phyloP scores from a whole-genome alignment of 2,329 filamentous ascomycete genomes.

The Orbilia quercus region DNA sequence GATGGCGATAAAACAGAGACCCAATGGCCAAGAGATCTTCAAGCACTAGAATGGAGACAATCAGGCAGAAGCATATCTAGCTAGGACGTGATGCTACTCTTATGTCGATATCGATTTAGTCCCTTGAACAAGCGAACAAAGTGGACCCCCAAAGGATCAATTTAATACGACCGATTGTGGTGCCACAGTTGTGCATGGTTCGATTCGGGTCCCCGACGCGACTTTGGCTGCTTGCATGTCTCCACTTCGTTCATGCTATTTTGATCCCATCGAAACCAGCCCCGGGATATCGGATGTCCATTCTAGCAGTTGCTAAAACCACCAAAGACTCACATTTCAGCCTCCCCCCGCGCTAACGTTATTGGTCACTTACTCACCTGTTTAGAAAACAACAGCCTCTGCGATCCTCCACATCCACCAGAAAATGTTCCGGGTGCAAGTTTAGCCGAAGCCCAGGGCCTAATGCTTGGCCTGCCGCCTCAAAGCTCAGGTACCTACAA shows the following conservation, averaged over 20 bases:
- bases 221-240: neutral
- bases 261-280: slow-evolving; percentile 12
- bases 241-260: neutral
- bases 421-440: slow-evolving; percentile 8
- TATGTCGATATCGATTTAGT: neutral
- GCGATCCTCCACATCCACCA: slow-evolving; percentile 14
- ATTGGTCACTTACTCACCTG: slow-evolving; percentile 30
- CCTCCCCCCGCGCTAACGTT: slow-evolving; percentile 34
- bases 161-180: slow-evolving; percentile 6
- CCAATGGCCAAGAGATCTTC: too few species aligned
- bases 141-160: slow-evolving; percentile 20
- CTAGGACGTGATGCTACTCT: neutral
- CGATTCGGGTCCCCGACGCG: neutral
- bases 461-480: slow-evolving; percentile 1
- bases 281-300: slow-evolving; percentile 3
- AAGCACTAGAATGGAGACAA: too few species aligned
- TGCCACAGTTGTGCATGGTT: neutral
- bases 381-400: slow-evolving; percentile 29
- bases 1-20: too few species aligned
- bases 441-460: slow-evolving; percentile 33
- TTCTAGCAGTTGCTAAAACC: slow-evolving; percentile 36
- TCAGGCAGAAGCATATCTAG: too few species aligned
- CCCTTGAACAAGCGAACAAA: neutral
- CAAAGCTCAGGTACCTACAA: neutral
- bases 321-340: slow-evolving; percentile 25